These are phyloP conservation scores for Pelargonium nanum DNA, from an alignment of 345 rosid species.

Conservation along the genomic window DNA sequence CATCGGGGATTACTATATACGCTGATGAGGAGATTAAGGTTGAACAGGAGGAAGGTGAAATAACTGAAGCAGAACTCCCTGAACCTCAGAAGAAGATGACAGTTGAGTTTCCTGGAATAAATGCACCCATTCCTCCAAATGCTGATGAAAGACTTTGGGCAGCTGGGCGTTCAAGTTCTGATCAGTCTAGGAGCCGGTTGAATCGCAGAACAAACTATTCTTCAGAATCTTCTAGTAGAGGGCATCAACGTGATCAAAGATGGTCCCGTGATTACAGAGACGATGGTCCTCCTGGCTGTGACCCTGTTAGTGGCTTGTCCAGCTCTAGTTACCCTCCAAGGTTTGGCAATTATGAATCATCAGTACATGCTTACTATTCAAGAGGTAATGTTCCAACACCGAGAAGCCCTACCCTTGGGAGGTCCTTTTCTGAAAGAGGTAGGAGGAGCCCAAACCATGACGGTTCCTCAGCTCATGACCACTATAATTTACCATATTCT, in stretches of 20 bases:
- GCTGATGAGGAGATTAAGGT: slow-evolving; percentile 41
- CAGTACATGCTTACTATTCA: slow-evolving; percentile 16
- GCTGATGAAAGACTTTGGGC: slow-evolving; percentile 66
- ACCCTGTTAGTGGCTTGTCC: slow-evolving; percentile 23
- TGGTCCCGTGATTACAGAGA: slow-evolving; percentile 30
- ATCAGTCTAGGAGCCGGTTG: slow-evolving; percentile 22
- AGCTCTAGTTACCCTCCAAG: slow-evolving; percentile 55
- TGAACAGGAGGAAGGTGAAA: slow-evolving; percentile 69
- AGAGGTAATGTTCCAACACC: slow-evolving; percentile 13
- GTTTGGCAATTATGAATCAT: slow-evolving; percentile 29
- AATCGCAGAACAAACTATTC: slow-evolving; percentile 22
- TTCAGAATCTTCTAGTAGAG: slow-evolving; percentile 29
- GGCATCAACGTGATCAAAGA: slow-evolving; percentile 30
- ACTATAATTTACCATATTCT: slow-evolving; percentile 13
- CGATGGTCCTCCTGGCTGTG: slow-evolving; percentile 50
- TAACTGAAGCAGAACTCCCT: slow-evolving; percentile 23
- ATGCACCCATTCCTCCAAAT: slow-evolving; percentile 69
- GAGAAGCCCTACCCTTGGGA: slow-evolving; percentile 21
- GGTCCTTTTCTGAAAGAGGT: slow-evolving; percentile 36
- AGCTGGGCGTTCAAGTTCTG: slow-evolving; percentile 31
- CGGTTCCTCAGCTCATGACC: slow-evolving; percentile 17
- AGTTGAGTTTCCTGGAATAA: slow-evolving; percentile 71
- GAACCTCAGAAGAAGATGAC: slow-evolving; percentile 42
- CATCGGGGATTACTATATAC: slow-evolving; percentile 71
- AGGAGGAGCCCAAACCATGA: slow-evolving; percentile 30